A percentile compares a stretch with the other conserved stretches of the same genome.
phyloP scores from a whole-genome alignment of 768 basidiomycete species.

The Collybiopsis luxurians region DNA sequence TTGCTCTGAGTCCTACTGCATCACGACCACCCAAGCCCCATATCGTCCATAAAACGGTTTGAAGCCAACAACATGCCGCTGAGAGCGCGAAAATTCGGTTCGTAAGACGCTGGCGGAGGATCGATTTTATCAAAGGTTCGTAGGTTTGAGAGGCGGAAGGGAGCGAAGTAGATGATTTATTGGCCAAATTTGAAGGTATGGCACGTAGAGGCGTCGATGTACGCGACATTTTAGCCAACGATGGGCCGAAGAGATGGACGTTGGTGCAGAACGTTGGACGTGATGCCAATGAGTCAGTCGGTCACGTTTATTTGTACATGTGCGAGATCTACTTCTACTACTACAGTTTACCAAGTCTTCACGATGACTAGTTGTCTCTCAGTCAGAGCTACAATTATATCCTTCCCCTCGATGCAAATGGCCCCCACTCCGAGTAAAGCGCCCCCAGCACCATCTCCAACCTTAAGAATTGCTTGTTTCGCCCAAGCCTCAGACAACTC shows the following conservation, averaged over 20 bases:
- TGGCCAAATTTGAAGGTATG: slow-evolving; percentile 39
- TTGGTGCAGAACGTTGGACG: too few species aligned
- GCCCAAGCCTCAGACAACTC: slow-evolving; percentile 54
- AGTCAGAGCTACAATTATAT: slow-evolving; percentile 66
- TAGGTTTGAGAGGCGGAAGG: slow-evolving; percentile 58
- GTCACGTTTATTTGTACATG: neutral
- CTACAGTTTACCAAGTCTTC: slow-evolving; percentile 17
- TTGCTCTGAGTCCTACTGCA: slow-evolving; percentile 24
- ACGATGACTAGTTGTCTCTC: slow-evolving; percentile 74
- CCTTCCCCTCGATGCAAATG: slow-evolving; percentile 30
- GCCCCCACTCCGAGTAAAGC: slow-evolving; percentile 75
- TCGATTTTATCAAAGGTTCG: slow-evolving; percentile 62
- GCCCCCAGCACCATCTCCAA: slow-evolving; percentile 68
- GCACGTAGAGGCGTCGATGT: slow-evolving; percentile 43
- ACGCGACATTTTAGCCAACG: neutral
- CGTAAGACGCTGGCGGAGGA: slow-evolving; percentile 59
- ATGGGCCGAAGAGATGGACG: too few species aligned
- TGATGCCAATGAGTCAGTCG: too few species aligned
- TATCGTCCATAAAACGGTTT: slow-evolving; percentile 36
- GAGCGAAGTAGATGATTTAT: slow-evolving; percentile 52
- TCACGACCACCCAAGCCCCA: slow-evolving; percentile 41
- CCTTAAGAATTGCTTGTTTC: slow-evolving; percentile 78
- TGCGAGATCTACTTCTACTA: neutral
- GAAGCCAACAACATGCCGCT: slow-evolving; percentile 42
- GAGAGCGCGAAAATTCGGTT: slow-evolving; percentile 53